A percentile compares a stretch with the other conserved stretches of the same genome.
These are phyloP conservation scores for Fusarium goolgardi DNA, from an alignment of 2,329 filamentous ascomycete species.

Conservation along the genomic window DNA sequence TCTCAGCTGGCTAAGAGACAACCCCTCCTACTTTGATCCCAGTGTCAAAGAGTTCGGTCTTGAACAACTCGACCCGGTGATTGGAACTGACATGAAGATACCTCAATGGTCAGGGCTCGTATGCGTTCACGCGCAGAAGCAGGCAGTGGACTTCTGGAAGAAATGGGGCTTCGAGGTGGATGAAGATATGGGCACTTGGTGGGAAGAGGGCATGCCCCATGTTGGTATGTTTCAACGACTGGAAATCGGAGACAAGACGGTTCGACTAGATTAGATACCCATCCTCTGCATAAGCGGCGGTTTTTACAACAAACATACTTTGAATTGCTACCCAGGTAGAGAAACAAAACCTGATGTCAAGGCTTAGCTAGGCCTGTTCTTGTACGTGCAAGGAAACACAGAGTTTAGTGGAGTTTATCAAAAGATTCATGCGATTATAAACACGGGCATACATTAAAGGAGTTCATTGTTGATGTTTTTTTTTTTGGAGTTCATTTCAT, in stretches of 20 bases:
- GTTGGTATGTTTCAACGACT: conserved; percentile 80
- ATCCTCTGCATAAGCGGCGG: not conserved
- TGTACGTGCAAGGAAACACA: not conserved
- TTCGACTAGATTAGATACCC: conserved; percentile 43
- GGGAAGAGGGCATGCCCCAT: conserved; percentile 86
- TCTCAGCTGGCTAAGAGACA: conserved; percentile 72
- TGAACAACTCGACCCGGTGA: conserved; percentile 57
- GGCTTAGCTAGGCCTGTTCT: not conserved
- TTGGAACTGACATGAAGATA: conserved; percentile 51
- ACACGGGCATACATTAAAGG: conserved; percentile 16
- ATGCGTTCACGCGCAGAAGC: conserved; percentile 81
- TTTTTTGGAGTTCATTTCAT: conserved; percentile 48
- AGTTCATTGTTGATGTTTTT: conserved; percentile 17
- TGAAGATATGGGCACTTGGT: conserved; percentile 79
- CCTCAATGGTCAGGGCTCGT: conserved; percentile 79
- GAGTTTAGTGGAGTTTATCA: not conserved
- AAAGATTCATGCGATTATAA: not conserved
- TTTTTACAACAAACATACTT: conserved; percentile 3
- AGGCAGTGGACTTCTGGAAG: conserved; percentile 73
- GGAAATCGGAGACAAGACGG: conserved; percentile 48
- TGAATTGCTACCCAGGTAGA: not conserved
- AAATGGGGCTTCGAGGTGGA: conserved; percentile 80
- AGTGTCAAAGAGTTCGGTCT: conserved; percentile 59
- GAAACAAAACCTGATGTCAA: not conserved
- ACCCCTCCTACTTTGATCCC: conserved; percentile 68